phyloP scores from a whole-genome alignment of 768 basidiomycete genomes.

The Mycena polygramma region DNA sequence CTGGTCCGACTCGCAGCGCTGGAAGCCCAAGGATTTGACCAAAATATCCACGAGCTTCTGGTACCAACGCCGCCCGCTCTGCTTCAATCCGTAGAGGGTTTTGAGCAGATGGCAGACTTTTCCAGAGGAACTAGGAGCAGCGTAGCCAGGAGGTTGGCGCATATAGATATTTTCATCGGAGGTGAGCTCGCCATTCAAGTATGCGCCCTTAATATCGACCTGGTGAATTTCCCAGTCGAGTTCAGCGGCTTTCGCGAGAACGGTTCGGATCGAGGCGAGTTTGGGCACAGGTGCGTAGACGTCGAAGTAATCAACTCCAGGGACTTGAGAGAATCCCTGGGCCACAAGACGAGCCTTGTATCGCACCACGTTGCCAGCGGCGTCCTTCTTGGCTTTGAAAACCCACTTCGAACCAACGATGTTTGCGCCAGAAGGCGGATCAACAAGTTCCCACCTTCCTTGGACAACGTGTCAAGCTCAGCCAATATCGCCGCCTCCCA shows the following conservation, averaged over 20 bases:
- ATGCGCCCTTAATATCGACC: conserved; percentile 9
- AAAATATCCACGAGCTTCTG: neutral
- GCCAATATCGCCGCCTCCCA: neutral
- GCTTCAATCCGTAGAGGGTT: conserved; percentile 14
- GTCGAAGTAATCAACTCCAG: conserved; percentile 13
- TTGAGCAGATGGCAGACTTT: conserved; percentile 8
- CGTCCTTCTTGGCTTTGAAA: conserved; percentile 8
- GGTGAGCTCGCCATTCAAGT: conserved; percentile 10
- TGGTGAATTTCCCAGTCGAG: conserved; percentile 11
- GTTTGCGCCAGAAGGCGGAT: neutral
- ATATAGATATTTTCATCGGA: neutral
- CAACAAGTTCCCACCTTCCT: conserved; percentile 9
- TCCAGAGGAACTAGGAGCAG: neutral
- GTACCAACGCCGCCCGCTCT: conserved; percentile 8
- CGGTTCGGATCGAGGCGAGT: conserved; percentile 7
- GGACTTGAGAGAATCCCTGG: conserved; percentile 15
- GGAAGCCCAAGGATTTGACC: neutral
- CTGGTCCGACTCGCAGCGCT: neutral
- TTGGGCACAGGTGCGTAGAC: neutral
- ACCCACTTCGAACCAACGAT: conserved; percentile 10
- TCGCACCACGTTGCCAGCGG: conserved; percentile 2
- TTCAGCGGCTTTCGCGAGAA: neutral
- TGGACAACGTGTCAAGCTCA: neutral
- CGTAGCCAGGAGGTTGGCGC: conserved; percentile 7
- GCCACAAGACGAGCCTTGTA: conserved; percentile 23